Base-by-base conservation (phyloP, 163 green algal species). In the Scenedesmus sp. region DNA sequence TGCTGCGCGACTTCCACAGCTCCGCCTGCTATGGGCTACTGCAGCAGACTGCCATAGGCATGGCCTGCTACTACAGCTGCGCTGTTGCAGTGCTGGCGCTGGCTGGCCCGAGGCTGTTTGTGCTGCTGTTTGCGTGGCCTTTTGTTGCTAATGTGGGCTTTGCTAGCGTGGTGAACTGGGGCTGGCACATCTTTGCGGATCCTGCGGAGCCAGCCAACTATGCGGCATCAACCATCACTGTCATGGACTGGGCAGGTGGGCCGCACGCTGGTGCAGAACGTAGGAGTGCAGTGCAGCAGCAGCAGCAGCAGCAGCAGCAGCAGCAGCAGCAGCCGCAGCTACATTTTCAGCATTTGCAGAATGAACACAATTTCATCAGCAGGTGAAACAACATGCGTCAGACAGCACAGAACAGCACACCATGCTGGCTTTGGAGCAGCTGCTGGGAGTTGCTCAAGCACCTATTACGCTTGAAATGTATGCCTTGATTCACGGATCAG, bases 141-240 rank as follows among this genome's bases (percentile, higher is more conserved):
- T 57, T 84, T 7, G 9, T 84, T 59, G 76, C 76, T 15, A 60
- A 84, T 10, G 34, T 56, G 10, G 76, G 76, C 34, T 84, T 59
- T 23, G 34, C 76, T 6, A 26, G 34, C 3, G 76, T 84, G 2
- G 46, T 84, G 34, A 84, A 84, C 76, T 84, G 76, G 76, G 13
- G 34, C 76, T 84, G 89, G 89, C 57, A 92, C 82, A 57, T 74
- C 89, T 77, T 70, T 67, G 59, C 88, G 34, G 57, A 56, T 34
- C 76, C 79, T 56, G 18, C 62, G 34, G 59, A 74, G 62, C 79
- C 26, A 46, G 12, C 67, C 16, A 91, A 62, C 34, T 82, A 20
- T 59, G 46, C 15, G 7, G 88, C 15, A 16, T 34, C 26, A 4
- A 67, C 57, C 62, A 84, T 46, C 76, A 81, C 52, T 46, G 57